Percentiles rank a stretch among this genome's conserved stretches.
Evolutionary conservation across 1,139 yeast genomes (phyloP).

Genomic region (Candida neerlandica): DNA sequence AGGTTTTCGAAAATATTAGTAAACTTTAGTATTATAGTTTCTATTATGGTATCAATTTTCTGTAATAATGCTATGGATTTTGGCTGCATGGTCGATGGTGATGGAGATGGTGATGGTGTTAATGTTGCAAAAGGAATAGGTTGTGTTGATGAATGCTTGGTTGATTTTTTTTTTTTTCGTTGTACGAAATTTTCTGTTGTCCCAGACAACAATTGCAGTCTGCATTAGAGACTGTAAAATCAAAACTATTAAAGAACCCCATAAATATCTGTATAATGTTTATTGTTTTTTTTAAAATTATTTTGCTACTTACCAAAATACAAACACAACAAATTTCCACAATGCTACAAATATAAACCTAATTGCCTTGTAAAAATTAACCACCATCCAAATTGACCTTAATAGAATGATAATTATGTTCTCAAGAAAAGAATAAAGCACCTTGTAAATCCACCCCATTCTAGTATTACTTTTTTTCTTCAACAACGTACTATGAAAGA

Average conservation of each 20-base stretch:
- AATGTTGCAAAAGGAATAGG: too few species aligned
- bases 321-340: slow-evolving; percentile 34
- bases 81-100: slow-evolving; percentile 38
- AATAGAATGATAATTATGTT: slow-evolving; percentile 60
- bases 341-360: slow-evolving; percentile 34
- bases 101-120: neutral
- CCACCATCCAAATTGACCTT: slow-evolving; percentile 73
- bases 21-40: slow-evolving; percentile 45
- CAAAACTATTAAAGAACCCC: neutral
- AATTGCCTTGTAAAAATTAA: slow-evolving; percentile 52
- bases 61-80: slow-evolving; percentile 47
- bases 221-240: neutral
- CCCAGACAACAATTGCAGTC: neutral
- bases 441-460: slow-evolving; percentile 30
- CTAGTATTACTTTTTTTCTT: slow-evolving; percentile 11
- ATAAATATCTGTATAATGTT: neutral
- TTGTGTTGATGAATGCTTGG: neutral
- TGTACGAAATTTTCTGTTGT: neutral
- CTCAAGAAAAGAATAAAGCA: slow-evolving; percentile 44
- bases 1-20: slow-evolving; percentile 49
- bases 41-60: slow-evolving; percentile 43
- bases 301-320: slow-evolving; percentile 1
- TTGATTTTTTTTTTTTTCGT: neutral
- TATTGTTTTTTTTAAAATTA: too few species aligned
- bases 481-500: neutral